These are phyloP conservation scores for Boletellus sp. DNA, from an alignment of 768 basidiomycete species.

Conservation along the genomic window DNA sequence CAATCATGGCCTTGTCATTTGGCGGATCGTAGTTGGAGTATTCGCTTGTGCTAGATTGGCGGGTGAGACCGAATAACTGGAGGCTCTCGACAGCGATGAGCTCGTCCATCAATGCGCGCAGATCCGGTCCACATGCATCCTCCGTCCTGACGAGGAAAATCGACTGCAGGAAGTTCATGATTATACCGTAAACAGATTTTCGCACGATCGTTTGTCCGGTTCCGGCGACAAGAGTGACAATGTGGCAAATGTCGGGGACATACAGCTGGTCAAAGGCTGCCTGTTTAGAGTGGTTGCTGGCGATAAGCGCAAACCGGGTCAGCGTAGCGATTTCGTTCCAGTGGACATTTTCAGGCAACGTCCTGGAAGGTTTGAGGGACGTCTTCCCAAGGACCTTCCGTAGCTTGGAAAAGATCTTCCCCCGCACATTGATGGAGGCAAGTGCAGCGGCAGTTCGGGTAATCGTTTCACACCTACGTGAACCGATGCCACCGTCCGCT, in stretches of 20 bases:
- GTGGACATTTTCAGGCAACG: conserved; percentile 64
- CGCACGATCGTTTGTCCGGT: conserved; percentile 72
- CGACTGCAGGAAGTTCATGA: conserved; percentile 80
- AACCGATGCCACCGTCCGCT: conserved; percentile 78
- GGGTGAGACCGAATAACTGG: conserved; percentile 67
- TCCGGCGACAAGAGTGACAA: conserved; percentile 73
- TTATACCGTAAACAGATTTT: conserved; percentile 75
- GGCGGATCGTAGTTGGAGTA: conserved; percentile 54
- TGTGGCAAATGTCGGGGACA: conserved; percentile 78
- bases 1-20: conserved; percentile 54
- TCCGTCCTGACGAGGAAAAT: conserved; percentile 59
- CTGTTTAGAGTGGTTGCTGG: conserved; percentile 64
- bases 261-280: conserved; percentile 69
- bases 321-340: conserved; percentile 83
- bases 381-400: conserved; percentile 79
- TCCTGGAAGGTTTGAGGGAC: conserved; percentile 56
- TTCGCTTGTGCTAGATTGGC: conserved; percentile 64
- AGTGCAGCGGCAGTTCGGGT: conserved; percentile 70
- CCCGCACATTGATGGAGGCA: conserved; percentile 74
- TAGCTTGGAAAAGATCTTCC: conserved; percentile 71
- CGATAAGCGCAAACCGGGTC: conserved; percentile 68
- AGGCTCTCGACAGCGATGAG: conserved; percentile 55
- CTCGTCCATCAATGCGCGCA: conserved; percentile 61
- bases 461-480: conserved; percentile 69
- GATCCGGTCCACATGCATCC: conserved; percentile 53